Conservation (phyloP, 2,329 filamentous ascomycete species). For the Pseudogymnoascus verrucosus region DNA sequence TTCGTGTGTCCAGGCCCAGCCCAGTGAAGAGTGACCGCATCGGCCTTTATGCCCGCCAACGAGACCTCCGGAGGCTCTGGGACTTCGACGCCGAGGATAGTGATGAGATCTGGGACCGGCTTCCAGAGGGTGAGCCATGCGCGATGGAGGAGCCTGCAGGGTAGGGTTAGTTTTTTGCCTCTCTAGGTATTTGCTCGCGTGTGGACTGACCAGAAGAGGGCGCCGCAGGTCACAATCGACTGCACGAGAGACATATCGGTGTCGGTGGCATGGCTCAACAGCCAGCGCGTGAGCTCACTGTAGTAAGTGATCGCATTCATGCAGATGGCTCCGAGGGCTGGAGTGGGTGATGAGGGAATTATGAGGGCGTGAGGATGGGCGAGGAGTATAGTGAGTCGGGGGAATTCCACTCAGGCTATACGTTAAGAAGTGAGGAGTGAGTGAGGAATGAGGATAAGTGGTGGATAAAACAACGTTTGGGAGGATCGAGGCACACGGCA, state of each 20-base stretch:
- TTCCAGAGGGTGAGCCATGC: constrained; percentile 85
- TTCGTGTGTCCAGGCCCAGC: constrained; percentile 59
- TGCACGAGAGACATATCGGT: constrained; percentile 28
- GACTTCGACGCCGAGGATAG: constrained; percentile 87
- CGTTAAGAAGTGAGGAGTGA: not conserved
- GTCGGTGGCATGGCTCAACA: constrained; percentile 27
- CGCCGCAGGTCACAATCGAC: constrained; percentile 26
- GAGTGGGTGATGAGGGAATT: not conserved
- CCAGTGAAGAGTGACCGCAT: constrained; percentile 88
- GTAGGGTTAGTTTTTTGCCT: not conserved
- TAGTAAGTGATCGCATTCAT: constrained; percentile 27
- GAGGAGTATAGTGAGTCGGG: not conserved
- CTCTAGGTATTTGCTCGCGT: not conserved
- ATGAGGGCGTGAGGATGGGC: not conserved
- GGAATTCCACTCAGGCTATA: not conserved
- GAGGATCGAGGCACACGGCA: not conserved
- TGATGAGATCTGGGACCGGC: constrained; percentile 82
- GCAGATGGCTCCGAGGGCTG: constrained; percentile 15
- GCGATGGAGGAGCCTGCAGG: constrained; percentile 67
- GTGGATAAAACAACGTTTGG: constrained; percentile 3
- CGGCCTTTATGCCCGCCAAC: constrained; percentile 77
- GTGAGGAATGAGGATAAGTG: not conserved
- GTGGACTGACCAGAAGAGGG: constrained; percentile 25
- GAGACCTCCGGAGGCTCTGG: constrained; percentile 84
- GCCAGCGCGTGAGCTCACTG: constrained; percentile 27